Base-by-base conservation (phyloP, 345 rosid genomes). In the Leavenworthia alabamica region DNA sequence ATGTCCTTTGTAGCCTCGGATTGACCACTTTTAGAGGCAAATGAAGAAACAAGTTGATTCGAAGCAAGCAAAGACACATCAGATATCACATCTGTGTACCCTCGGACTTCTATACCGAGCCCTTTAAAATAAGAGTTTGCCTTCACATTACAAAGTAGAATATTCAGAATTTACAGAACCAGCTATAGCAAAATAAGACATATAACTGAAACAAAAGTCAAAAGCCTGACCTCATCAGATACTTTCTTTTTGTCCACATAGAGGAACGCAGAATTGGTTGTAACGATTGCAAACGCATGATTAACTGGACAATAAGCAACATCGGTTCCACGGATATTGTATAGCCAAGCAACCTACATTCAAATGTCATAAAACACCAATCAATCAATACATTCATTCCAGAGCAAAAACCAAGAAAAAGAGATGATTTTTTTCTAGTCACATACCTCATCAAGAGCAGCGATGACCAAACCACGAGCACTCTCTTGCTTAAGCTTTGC, bases 291-390 rank as follows among this genome's bases (percentile, higher is more conserved):
- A 75, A 89, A 93, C 4, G 97, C 93, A 73, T 93, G 97, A 72
- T 83, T 97, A 72, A 93, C 96, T 0, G 99, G 99, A 75, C 84
- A 77, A 52, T 83, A 90, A 64, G 95, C 72, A 16, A 93, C 95
- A 73, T 93, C 99, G 57, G 58, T 79, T 67, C 99, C 99, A 57
- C 97, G 95, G 46, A 93, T 80, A 67, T 93, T 93, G 72, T 80
- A 93, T 64, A 89, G 56, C 99, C 99, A 93, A 73, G 99, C 99
- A 80, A 93, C 99, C 98, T 91, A 81, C 73, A 81, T 20, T 15
- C 57, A 32, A 44, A 47, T 15, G 7, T 1, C 4, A 3, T 37
- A 67, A 65, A 35, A 1, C 26, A 27, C 20, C 41, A 12, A 56
- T 31, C 44, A 41, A 27, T 56, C 41, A n/a, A n/a, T n/a, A n/a